phyloP scores from a whole-genome alignment of 2,329 filamentous ascomycete species.

The Ascochyta koolunga region DNA sequence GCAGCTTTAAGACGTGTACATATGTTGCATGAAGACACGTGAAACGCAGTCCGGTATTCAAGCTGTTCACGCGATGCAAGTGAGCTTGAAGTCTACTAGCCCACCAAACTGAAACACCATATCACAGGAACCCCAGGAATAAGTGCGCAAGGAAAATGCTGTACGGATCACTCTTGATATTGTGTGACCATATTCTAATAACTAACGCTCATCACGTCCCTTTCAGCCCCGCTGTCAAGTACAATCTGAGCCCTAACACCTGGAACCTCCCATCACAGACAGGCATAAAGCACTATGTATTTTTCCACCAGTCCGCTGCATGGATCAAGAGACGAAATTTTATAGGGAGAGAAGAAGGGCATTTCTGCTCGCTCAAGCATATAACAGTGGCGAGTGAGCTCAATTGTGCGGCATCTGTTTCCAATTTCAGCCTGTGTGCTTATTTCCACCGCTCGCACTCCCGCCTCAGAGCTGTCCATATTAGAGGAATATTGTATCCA shows the following conservation, averaged over 20 bases:
- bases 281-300: slow-evolving; percentile 24
- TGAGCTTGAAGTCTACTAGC: slow-evolving; percentile 10
- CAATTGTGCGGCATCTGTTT: slow-evolving; percentile 37
- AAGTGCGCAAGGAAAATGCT: slow-evolving; percentile 13
- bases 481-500: slow-evolving; percentile 37
- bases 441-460: slow-evolving; percentile 31
- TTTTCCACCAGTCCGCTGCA: slow-evolving; percentile 24
- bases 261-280: slow-evolving; percentile 19
- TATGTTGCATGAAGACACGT: slow-evolving; percentile 19
- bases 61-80: slow-evolving; percentile 8
- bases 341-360: slow-evolving; percentile 36
- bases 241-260: slow-evolving; percentile 38
- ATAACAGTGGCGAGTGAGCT: slow-evolving; percentile 44
- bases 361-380: slow-evolving; percentile 46
- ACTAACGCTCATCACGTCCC: slow-evolving; percentile 42
- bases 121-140: slow-evolving; percentile 8
- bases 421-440: slow-evolving; percentile 46
- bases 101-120: slow-evolving; percentile 37
- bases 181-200: slow-evolving; percentile 40
- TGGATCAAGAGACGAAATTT: slow-evolving; percentile 6
- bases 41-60: slow-evolving; percentile 38
- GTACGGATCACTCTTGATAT: slow-evolving; percentile 30
- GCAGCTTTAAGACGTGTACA: slow-evolving; percentile 10
- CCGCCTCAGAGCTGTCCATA: slow-evolving; percentile 34
- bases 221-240: slow-evolving; percentile 41